These are phyloP conservation scores for Thalassiosira hispida DNA, from an alignment of 352 stramenopile species.

Conservation along the genomic window DNA sequence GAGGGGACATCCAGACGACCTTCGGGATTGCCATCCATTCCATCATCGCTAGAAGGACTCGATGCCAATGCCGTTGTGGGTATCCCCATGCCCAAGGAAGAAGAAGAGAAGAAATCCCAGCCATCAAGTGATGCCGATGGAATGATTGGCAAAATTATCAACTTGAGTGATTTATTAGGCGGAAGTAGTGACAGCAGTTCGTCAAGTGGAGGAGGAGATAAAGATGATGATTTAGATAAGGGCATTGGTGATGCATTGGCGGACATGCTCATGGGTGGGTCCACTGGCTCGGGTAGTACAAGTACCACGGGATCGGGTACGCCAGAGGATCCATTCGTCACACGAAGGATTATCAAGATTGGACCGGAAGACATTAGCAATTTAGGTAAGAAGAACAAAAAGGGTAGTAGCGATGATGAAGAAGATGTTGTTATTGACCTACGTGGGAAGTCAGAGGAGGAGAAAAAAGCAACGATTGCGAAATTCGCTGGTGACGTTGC, in stretches of 20 bases:
- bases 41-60: constrained; percentile 48
- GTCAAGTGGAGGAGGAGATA: too few relatives aligned
- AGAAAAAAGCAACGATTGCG: constrained; percentile 33
- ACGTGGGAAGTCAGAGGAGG: constrained; percentile 40
- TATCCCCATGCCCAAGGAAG: constrained; percentile 38
- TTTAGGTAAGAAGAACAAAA: constrained; percentile 29
- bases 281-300: constrained; percentile 24
- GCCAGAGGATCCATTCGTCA: constrained; percentile 51
- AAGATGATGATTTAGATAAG: constrained; percentile 45
- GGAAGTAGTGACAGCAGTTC: constrained; percentile 44
- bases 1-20: constrained; percentile 37
- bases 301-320: constrained; percentile 42
- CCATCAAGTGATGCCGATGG: constrained; percentile 13
- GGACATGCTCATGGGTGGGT: constrained; percentile 25
- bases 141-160: constrained; percentile 36
- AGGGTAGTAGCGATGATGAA: constrained; percentile 42
- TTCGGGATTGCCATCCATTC: constrained; percentile 15
- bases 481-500: constrained; percentile 21
- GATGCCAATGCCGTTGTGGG: constrained; percentile 49
- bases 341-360: constrained; percentile 44
- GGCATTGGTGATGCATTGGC: constrained; percentile 30
- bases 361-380: constrained; percentile 39
- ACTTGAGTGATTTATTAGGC: constrained; percentile 50
- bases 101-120: constrained; percentile 39
- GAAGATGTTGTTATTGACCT: constrained; percentile 50